Evolutionary conservation across 208 protist genomes (phyloP).

Genomic region (Trypanosoma lewisi): DNA sequence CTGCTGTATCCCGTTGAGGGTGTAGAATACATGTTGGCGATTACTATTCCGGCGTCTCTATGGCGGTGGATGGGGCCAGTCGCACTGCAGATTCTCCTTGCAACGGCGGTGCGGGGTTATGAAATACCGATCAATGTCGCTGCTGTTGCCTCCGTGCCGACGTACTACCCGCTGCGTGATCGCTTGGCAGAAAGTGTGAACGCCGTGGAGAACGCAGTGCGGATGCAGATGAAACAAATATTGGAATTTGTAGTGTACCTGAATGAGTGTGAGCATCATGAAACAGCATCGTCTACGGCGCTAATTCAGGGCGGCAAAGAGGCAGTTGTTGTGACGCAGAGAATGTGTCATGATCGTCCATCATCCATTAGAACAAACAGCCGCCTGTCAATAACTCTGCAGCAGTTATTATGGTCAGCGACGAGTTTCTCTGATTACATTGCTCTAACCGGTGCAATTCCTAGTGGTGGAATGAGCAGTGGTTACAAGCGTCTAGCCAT

Average conservation of each 20-base stretch:
- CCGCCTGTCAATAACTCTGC: constrained; percentile 25
- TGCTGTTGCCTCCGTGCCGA: constrained; percentile 14
- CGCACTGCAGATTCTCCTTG: constrained; percentile 33
- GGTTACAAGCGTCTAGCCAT: constrained; percentile 24
- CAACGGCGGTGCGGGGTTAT: constrained; percentile 47
- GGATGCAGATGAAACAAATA: constrained; percentile 25
- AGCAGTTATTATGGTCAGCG: constrained; percentile 40
- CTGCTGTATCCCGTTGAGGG: constrained; percentile 50
- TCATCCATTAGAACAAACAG: constrained; percentile 31
- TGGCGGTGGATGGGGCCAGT: constrained; percentile 41
- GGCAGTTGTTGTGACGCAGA: constrained; percentile 20
- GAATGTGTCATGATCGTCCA: constrained; percentile 28
- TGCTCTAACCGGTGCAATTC: constrained; percentile 33
- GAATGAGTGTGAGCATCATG: constrained; percentile 9
- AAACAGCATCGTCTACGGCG: neutral
- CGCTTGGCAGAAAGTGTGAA: constrained; percentile 32
- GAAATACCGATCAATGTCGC: constrained; percentile 25
- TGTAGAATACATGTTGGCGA: constrained; percentile 34
- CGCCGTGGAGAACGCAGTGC: constrained; percentile 35
- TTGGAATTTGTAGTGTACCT: constrained; percentile 17
- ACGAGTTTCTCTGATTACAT: constrained; percentile 31
- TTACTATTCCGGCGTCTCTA: constrained; percentile 36
- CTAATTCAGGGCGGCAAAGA: neutral
- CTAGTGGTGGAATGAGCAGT: constrained; percentile 27
- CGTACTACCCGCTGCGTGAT: constrained; percentile 44